Percentiles rank a stretch among this genome's conserved stretches.
Conservation (phyloP, 768 basidiomycete species). For the Rhizopogon vesiculosus region DNA sequence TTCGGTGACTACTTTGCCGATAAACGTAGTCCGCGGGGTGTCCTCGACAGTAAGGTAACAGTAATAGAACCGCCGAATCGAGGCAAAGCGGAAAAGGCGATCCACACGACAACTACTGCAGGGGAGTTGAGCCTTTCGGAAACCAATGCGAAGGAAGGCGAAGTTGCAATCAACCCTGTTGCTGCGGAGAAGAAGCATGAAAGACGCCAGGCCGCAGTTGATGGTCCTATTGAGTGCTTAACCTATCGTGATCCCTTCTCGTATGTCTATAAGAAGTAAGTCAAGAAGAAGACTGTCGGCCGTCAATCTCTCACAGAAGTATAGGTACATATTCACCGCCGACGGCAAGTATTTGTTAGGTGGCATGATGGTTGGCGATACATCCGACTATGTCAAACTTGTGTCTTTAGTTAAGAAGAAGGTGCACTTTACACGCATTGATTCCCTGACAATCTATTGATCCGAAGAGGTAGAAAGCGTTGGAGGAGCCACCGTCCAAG, state of each 20-base stretch:
- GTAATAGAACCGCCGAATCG: background rate
- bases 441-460: background rate
- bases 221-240: slow-evolving; percentile 50
- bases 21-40: slow-evolving; percentile 24
- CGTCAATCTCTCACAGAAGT: background rate
- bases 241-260: slow-evolving; percentile 70
- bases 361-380: slow-evolving; percentile 80
- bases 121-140: slow-evolving; percentile 11
- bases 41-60: background rate
- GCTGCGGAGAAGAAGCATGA: background rate
- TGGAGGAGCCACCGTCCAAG: slow-evolving; percentile 60
- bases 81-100: background rate
- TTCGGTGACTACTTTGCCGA: slow-evolving; percentile 76
- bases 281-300: background rate
- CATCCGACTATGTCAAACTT: slow-evolving; percentile 62
- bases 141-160: background rate
- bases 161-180: slow-evolving; percentile 1
- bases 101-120: background rate
- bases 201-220: slow-evolving; percentile 17
- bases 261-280: slow-evolving; percentile 63
- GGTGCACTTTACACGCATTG: slow-evolving; percentile 23
- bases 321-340: slow-evolving; percentile 59
- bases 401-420: slow-evolving; percentile 69
- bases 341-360: slow-evolving; percentile 71
- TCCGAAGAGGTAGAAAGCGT: slow-evolving; percentile 43